Evolutionary conservation across 2,329 filamentous ascomycete species (phyloP).

Genomic region (Sarocladium brachiariae): DNA sequence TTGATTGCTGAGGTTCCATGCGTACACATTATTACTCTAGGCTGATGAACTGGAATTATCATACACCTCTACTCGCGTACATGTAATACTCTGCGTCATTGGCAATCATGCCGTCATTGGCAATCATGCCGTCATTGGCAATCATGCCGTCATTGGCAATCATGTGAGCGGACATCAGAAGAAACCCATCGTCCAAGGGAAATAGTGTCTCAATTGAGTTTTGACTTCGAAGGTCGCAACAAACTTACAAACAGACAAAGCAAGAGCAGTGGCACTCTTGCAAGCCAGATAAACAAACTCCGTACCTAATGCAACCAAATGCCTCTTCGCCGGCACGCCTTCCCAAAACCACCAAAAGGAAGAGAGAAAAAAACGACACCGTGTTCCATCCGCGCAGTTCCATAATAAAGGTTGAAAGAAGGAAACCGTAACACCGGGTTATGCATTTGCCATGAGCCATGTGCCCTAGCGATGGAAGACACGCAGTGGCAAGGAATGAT

Average conservation of each 20-base stretch:
- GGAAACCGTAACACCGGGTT: no score
- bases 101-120: no score
- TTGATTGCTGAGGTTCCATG: background rate
- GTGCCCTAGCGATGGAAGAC: background rate
- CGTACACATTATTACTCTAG: background rate
- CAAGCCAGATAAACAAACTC: background rate
- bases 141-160: no score
- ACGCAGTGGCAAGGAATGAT: background rate
- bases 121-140: no score
- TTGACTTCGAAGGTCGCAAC: background rate
- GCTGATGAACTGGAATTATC: constrained; percentile 1
- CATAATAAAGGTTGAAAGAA: no score
- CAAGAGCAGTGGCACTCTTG: background rate
- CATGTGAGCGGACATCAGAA: no score
- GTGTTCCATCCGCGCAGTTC: no score
- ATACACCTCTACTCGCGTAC: no score
- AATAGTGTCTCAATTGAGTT: background rate
- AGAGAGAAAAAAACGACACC: background rate
- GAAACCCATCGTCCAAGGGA: background rate
- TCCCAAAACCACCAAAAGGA: background rate
- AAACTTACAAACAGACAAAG: background rate
- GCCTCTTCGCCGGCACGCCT: no score
- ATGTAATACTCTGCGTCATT: no score
- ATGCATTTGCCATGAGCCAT: constrained; percentile 5
- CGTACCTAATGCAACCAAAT: no score